Evolutionary conservation across 345 rosid species (phyloP), one percentile per base, ranked within the genome.

Genomic region (Arabidopsis arenosa): DNA sequence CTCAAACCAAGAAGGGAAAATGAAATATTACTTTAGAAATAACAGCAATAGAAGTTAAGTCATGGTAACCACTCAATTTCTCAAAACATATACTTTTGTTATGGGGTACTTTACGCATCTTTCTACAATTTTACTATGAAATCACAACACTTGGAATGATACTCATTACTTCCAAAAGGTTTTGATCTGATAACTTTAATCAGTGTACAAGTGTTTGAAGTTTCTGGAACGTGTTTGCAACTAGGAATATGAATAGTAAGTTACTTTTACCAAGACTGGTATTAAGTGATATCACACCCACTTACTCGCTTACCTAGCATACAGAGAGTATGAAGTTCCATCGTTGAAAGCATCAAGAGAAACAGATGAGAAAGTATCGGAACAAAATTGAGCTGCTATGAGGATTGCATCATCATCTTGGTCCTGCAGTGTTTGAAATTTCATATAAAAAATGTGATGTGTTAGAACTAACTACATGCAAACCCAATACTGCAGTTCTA

Each of bases 351-450:
- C 88, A 76, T 81, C 84, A 41, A 81, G 82, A 76, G 98, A 89
- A 72, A 92, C 81, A 48, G 94, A 88, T 72, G 96, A 84, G 83
- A 95, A 90, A 57, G 97, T 82, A 80, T 92, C 98, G 2, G 93
- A 84, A 83, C 87, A 92, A 76, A 95, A 88, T 68, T 88, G 93
- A 51, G 94, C 94, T 70, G 88, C 96, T 72, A 92, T 82, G 68
- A 92, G 79, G 71, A 86, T 85, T 14, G 91, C 93, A 80, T 92
- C 98, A 62, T 88, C 92, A 70, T 95, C 99, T 72, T 83, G 84
- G 68, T 89, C 89, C 99, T 95, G 87, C 82, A 84, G 69, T 32
- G 57, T 28, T 44, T 57, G 63, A 76, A 67, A 5, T 8, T 7
- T 28, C 40, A 60, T 6, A 60, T 36, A 30, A 69, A 39, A 18